Base-by-base conservation (phyloP, 176 grass and related monocot genomes). In the Cenchrus americanus region DNA sequence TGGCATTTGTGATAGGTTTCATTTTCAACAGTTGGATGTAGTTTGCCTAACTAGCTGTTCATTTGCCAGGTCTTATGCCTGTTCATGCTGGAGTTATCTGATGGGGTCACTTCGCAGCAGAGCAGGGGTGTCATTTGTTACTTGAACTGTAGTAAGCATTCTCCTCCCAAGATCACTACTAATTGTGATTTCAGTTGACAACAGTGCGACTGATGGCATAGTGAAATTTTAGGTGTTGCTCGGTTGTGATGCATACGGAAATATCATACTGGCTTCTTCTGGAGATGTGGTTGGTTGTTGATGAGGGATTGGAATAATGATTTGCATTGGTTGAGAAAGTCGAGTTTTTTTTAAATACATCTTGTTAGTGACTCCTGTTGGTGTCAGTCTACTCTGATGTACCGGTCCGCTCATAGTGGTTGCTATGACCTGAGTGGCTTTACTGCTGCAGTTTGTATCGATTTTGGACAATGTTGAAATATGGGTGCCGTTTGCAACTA, bases 101-200 rank as follows among this genome's bases (percentile, higher is more conserved):
- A 65, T 73, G 68, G 66, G 73, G 52, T 83, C 74, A 62, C 84
- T 84, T 84, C 61, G 80, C 62, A 76, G 75, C 69, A 75, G 84
- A 80, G 75, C 80, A 87, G 80, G 88, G 75, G 75, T 80, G 80
- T 46, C 80, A 84, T 90, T 90, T 19, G 62, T 90, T 87, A 57
- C 80, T 87, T 87, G 75, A 83, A 75, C 75, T 80, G 80, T 87
- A 58, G 84, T 90, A 73, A 84, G 80, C 51, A 70, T 62, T 87
- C 69, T 41, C 59, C 7, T 1, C 72, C 37, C 6, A 27, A 69
- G 71, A 62, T 37, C 7, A 47, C 14, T 46, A 17, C 30, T n/a
- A 85, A 44, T 24, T 75, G 14, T 19, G 7, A 7, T 61, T 70
- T 84, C 24, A 80, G 69, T 83, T 37, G 32, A 26, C 27, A 62